Conservation (phyloP, 2,329 filamentous ascomycete species). For the Pseudogymnoascus sp. region DNA sequence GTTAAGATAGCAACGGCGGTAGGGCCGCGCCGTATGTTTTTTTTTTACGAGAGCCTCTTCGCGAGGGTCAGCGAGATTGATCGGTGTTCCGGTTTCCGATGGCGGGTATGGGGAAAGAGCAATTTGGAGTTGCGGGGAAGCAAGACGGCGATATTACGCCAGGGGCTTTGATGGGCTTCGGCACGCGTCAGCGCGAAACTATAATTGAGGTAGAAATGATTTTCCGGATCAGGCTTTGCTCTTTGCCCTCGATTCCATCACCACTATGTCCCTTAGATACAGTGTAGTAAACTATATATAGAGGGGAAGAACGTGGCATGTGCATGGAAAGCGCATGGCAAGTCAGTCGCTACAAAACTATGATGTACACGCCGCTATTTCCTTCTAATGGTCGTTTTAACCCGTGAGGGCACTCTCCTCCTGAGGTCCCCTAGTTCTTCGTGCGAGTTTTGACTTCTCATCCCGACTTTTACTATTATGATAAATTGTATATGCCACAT, state of each 20-base stretch:
- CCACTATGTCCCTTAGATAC: neutral
- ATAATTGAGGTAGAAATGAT: neutral
- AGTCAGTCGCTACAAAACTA: neutral
- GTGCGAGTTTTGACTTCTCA: neutral
- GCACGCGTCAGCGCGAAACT: neutral
- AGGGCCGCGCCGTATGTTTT: neutral
- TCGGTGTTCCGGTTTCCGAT: too few species aligned
- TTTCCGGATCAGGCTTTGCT: neutral
- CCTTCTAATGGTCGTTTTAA: neutral
- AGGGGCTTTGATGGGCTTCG: neutral
- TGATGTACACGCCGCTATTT: too few species aligned
- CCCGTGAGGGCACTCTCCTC: neutral
- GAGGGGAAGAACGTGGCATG: neutral
- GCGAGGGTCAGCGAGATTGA: neutral
- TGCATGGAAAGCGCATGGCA: neutral
- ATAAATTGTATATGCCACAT: neutral
- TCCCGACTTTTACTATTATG: neutral
- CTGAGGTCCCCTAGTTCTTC: neutral
- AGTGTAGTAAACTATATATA: neutral
- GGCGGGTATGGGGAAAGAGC: neutral
- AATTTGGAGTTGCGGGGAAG: neutral
- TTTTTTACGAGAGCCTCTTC: neutral
- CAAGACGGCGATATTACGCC: neutral
- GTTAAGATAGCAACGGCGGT: neutral
- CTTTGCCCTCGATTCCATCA: too few species aligned